Base-by-base conservation (phyloP, 1,139 yeast species). In the Kurtzmaniella natalensis region DNA sequence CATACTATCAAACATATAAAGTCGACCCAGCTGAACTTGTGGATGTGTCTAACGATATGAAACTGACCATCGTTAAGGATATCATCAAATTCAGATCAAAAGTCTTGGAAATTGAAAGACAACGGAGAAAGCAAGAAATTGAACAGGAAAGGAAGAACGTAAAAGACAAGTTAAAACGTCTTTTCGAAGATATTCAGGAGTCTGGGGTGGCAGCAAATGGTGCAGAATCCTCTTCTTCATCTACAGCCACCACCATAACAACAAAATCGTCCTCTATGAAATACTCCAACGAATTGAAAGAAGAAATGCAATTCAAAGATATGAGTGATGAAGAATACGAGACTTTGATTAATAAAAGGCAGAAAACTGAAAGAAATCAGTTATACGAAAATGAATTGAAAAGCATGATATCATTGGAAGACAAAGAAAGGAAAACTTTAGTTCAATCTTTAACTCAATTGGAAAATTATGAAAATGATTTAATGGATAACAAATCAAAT, bases 41-140 rank as follows among this genome's bases (percentile, higher is more conserved):
- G 11, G 89, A 80, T 46, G 72, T 82, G 5, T 88, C 89, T 2
- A 59, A 62, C 23, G 72, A 73, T 28, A 63, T 76, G 59, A 58
- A 76, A 31, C 81, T 77, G n/a, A 66, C 63, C 23, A 72, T 81
- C 23, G 72, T 71, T 28, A 69, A 70, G 38, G 82, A 78, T 41
- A 75, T 82, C 36, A 63, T 78, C 33, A 74, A 71, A 42, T 82
- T 82, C 50, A 59, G 92, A 46, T 66, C 82, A 8, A 71, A 70
- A 34, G 84, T 81, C 21, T 53, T 80, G 35, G 70, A 69, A 24
- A 59, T 76, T 22, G 89, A 82, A 43, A 68, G 70, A 40, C 71
- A 70, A 31, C 76, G 76, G 35, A 64, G 81, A 29, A 70, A 68
- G 34, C 64, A 64, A 37, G 81, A 78, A 44, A 53, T 67, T 9